Base-by-base conservation (phyloP, 1,284 basidiomycete species). In the Waitea zeae region DNA sequence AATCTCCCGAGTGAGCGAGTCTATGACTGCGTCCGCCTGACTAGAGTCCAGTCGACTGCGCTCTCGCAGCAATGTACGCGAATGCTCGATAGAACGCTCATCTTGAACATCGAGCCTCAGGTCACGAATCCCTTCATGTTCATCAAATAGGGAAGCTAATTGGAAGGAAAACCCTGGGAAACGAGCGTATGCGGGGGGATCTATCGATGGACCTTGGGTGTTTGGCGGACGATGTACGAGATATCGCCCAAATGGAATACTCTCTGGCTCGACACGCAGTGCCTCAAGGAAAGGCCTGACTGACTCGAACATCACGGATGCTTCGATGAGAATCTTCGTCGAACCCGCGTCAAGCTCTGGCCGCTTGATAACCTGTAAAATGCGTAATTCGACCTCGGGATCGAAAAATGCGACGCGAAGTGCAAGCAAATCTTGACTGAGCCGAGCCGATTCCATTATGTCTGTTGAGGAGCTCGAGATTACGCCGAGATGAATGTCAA, bases 11-110 rank as follows among this genome's bases (percentile, higher is more conserved):
- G 61, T 66, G 29, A 82, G 46, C 0, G 67, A 56, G 41, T 71
- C 64, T 3, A 83, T 50, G 5, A 82, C 54, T 1, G 79, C 70
- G 38, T 79, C 70, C 0, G 64, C 70, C 49, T 83, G 79, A 49
- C 70, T 75, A 0, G 58, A 51, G 44, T 81, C 78, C 22, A 81
- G 54, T 2, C 60, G 53, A 46, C 72, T 79, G 9, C 45, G 44
- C 13, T 39, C 42, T 32, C 48, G 53, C 24, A 82, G 47, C 13
- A 52, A 49, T 2, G 47, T 43, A 9, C 67, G 53, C 0, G 63
- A 68, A 22, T 35, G 37, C 4, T 46, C 50, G 13, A 69, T 39
- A 0, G 66, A 66, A 3, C 38, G 39, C 2, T 49, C 47, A 39
- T 63, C 44, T 14, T 39, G 37, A 7, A 45, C 38, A 2, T 17